These are phyloP conservation scores for Chalciporus sphaerocephalus DNA, from an alignment of 768 basidiomycete species.

Conservation along the genomic window DNA sequence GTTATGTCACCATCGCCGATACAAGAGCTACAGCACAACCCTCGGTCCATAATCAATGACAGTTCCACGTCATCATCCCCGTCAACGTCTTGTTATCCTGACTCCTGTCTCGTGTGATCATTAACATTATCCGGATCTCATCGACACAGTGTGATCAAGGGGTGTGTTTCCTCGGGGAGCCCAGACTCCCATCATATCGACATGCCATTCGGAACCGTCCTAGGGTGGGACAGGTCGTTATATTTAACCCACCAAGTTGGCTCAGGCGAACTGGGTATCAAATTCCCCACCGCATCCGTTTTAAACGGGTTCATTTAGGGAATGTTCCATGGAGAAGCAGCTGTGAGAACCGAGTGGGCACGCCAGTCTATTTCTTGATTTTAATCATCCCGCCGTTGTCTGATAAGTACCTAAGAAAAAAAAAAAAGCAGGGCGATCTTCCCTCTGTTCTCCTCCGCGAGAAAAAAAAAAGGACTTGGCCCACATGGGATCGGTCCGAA, in stretches of 20 bases:
- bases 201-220: conserved; percentile 19
- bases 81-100: conserved; percentile 14
- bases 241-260: conserved; percentile 8
- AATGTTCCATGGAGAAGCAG: conserved; percentile 15
- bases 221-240: conserved; percentile 10
- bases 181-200: conserved; percentile 9
- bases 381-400: background rate
- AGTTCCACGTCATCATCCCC: conserved; percentile 19
- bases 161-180: conserved; percentile 4
- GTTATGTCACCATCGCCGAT: conserved; percentile 12
- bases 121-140: conserved; percentile 15
- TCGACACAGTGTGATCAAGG: conserved; percentile 7
- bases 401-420: conserved; percentile 5
- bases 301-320: conserved; percentile 15
- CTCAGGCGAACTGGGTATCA: conserved; percentile 5
- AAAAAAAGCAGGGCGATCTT: background rate
- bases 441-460: background rate
- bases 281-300: conserved; percentile 15
- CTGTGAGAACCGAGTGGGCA: conserved; percentile 15
- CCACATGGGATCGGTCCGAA: conserved; percentile 12
- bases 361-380: conserved; percentile 6
- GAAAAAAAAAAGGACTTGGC: background rate
- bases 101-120: conserved; percentile 7
- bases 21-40: background rate
- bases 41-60: conserved; percentile 11